These are phyloP conservation scores for Camellia sinensis DNA, from an alignment of 148 eudicot species.

Conservation along the genomic window DNA sequence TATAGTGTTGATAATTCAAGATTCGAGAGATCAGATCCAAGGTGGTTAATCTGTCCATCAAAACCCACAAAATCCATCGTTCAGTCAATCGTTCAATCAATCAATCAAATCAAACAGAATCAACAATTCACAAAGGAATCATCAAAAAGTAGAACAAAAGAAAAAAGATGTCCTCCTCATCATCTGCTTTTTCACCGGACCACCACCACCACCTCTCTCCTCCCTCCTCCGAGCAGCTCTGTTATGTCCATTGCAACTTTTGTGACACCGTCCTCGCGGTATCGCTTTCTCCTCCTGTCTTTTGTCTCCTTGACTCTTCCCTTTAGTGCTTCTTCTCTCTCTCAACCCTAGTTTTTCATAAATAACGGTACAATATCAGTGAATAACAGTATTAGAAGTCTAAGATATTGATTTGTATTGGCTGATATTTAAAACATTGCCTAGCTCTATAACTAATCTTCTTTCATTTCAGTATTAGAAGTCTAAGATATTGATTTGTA, in stretches of 20 bases:
- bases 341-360: background rate
- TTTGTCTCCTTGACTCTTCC: background rate
- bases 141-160: background rate
- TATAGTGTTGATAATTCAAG: conserved; percentile 15
- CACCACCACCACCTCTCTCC: conserved; percentile 34
- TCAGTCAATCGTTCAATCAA: conserved; percentile 44
- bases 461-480: background rate
- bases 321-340: too few relatives aligned
- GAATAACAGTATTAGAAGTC: background rate
- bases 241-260: conserved; percentile 80
- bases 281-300: background rate
- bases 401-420: background rate
- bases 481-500: background rate
- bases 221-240: conserved; percentile 79
- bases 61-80: conserved; percentile 34
- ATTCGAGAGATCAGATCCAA: conserved; percentile 44
- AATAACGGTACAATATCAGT: too few relatives aligned
- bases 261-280: conserved; percentile 97
- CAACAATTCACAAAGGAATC: background rate
- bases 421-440: too few relatives aligned
- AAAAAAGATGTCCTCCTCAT: conserved; percentile 28
- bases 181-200: conserved; percentile 63
- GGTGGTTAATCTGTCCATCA: conserved; percentile 48
- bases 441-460: too few relatives aligned
- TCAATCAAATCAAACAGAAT: conserved; percentile 35